Evolutionary conservation across 306 rosid species (phyloP).

Genomic region (Fragaria iinumae): DNA sequence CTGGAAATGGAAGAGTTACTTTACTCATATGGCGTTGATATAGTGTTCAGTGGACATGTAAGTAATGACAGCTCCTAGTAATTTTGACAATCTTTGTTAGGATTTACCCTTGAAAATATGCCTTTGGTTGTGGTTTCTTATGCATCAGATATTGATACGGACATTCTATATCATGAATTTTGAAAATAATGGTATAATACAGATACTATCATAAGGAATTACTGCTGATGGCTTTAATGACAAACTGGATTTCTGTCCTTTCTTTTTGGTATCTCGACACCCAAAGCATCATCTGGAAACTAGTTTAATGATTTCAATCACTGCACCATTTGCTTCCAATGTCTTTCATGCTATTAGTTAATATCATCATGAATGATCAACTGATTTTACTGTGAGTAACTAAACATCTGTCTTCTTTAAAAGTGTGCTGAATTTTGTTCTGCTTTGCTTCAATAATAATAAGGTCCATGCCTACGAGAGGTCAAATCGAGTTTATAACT

Average conservation of each 20-base stretch:
- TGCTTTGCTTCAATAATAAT: not conserved
- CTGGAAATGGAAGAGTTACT: constrained; percentile 66
- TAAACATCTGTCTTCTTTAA: not conserved
- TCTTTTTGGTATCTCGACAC: not conserved
- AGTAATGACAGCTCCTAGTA: constrained; percentile 33
- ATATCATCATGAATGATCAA: not conserved
- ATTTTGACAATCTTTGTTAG: constrained; percentile 9
- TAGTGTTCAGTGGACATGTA: constrained; percentile 83
- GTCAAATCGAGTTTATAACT: constrained; percentile 71
- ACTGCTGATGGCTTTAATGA: not conserved
- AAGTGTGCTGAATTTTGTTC: constrained; percentile 1
- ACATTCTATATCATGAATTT: not conserved
- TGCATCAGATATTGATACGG: not conserved
- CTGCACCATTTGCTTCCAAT: not conserved
- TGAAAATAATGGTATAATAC: not conserved
- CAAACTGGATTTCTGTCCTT: not conserved
- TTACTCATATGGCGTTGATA: constrained; percentile 68
- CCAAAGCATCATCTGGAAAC: constrained; percentile 1
- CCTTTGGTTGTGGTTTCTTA: not conserved
- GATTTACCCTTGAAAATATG: not conserved
- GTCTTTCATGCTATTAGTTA: not conserved
- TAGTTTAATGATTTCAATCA: not conserved
- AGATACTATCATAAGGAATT: not conserved
- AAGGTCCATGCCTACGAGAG: constrained; percentile 92
- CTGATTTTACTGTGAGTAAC: not conserved